Base-by-base conservation (phyloP, 1,139 yeast species). In the Yamadazyma dushanensis region DNA sequence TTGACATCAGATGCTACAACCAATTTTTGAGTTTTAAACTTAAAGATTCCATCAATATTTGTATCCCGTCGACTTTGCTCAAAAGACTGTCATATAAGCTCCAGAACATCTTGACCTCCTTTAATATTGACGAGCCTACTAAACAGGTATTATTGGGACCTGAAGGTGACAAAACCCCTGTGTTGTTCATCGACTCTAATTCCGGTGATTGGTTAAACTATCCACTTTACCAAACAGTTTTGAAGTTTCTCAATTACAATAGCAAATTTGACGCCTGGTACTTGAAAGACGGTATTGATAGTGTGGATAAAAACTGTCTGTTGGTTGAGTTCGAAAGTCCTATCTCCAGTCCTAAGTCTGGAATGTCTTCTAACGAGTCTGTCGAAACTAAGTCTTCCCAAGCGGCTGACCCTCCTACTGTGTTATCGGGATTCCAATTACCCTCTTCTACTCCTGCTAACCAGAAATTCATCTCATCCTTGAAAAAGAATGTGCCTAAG, bases 181-280 rank as follows among this genome's bases (percentile, higher is more conserved):
- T 82, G 16, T 56, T 83, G 9, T 55, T 83, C 19, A 80, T 83
- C 49, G 89, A 83, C 45, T 47, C 58, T 15, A 46, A 50, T 23
- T 59, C 70, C 13, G 35, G 40, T 10, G 45, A 45, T 8, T 52
- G 56, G 19, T 54, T 73, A n/a, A 56, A 71, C 1, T 56, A 61
- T 26, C 63, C 62, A 34, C 45, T 73, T 9, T 61, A 58, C 43
- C 77, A 72, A 38, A 71, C 75, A 1, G 53, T 70, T 29, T 45
- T 52, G 35, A 73, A 73, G 42, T 73, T 75, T 44, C 44, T 55
- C 21, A 50, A 50, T 11, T 53, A 49, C 24, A 44, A 50, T 16
- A 45, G 51, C 3, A 51, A 53, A 8, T 69, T 67, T 33, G 45
- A 53, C 1, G 44, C 73, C 0, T 58, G 46, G 36, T 63, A 59